Evolutionary conservation across 2,329 filamentous ascomycete species (phyloP), one percentile per base, ranked within the genome.

Genomic region (Xenoacremonium recifei): DNA sequence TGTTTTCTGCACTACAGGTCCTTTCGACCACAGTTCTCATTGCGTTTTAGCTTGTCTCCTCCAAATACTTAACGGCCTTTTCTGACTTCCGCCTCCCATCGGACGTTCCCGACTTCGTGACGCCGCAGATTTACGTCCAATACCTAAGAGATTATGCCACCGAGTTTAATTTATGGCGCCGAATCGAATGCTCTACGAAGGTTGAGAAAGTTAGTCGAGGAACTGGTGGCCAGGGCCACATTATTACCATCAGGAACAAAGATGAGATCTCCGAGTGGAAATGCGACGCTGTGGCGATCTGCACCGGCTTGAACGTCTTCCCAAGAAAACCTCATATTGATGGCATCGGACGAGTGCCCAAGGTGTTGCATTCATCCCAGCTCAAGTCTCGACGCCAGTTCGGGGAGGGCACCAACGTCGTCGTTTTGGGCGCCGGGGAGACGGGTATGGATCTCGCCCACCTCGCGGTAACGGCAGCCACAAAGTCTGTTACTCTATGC

Each of bases 21-120:
- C 6, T 19, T 23, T n/a, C 33, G 6, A 17, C 21, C 2, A 37
- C 33, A 4, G 6, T 20, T 21, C 35, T 13, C 9, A 10, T 32
- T n/a, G 2, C 16, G 4, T 33, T 3, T 1, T 31, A 69, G 66
- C 63, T 75, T 2, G 72, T 76, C 2, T 73, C 69, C 2, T 75
- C 71, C 3, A 74, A 73, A 46, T 72, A 74, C 32, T 60, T 77
- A 7, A 76, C 72, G 0, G 59, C 68, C 15, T 77, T 76, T 47
- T 76, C 73, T 1, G 73, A 76, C 48, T 72, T 71, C 44, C 66
- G 73, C 1, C 62, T 70, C 5, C 58, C 68, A 2, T 37, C 58
- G 2, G 62, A 70, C 9, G 63, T 63, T 1, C 66, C 71, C 6
- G 72, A 75, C 45, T 76, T 76, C 42, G 48, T 74, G 6, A 64